Percentiles rank a stretch among this genome's conserved stretches.
phyloP scores from a whole-genome alignment of 2,329 filamentous ascomycete species.

The Diplodia mutila region DNA sequence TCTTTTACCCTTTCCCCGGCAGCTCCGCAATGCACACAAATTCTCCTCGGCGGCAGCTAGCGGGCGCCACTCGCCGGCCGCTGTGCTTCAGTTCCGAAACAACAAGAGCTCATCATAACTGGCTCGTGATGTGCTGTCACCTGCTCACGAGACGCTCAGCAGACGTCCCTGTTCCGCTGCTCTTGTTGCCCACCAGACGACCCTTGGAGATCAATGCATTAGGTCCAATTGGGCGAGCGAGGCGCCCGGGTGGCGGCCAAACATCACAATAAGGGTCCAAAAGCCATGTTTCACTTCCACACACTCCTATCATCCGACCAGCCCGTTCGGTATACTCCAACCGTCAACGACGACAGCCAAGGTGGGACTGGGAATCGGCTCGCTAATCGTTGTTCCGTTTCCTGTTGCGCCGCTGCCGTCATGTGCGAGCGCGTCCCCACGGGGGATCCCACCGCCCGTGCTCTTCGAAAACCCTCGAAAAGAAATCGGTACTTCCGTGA shows the following conservation, averaged over 20 bases:
- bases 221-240: neutral
- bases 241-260: neutral
- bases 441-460: neutral
- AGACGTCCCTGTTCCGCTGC: neutral
- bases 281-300: neutral
- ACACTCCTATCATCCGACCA: neutral
- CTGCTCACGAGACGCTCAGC: constrained; percentile 9
- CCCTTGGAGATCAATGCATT: too few species aligned
- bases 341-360: too few species aligned
- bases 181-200: too few species aligned
- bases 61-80: neutral
- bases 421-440: neutral
- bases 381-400: neutral
- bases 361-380: neutral
- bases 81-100: neutral
- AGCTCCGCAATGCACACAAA: neutral
- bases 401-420: neutral
- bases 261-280: neutral
- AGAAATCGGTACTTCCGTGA: neutral
- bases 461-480: neutral
- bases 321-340: neutral
- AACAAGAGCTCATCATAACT: neutral
- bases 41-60: neutral
- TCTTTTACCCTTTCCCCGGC: neutral
- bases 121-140: neutral